Percentiles rank a stretch among this genome's conserved stretches.
Evolutionary conservation across 2,329 filamentous ascomycete species (phyloP).

Genomic region (Teratosphaeria gauchensis): DNA sequence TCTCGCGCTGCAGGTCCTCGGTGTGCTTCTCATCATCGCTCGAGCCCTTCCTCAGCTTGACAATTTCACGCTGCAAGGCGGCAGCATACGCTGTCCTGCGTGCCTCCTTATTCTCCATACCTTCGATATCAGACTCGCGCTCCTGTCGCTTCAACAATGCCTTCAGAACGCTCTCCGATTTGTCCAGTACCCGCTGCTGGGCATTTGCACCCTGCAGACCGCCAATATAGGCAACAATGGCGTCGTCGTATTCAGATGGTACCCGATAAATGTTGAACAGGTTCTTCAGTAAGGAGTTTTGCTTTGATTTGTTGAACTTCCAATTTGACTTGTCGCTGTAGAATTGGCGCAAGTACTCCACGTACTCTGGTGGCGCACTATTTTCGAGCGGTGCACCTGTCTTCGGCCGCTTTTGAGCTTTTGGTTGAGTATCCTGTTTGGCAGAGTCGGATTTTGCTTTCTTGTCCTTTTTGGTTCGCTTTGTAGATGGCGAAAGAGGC

Average conservation of each 20-base stretch:
- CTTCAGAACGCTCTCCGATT: constrained; percentile 53
- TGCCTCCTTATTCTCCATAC: constrained; percentile 27
- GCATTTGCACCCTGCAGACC: constrained; percentile 56
- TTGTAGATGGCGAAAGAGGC: neutral
- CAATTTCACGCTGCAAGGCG: constrained; percentile 27
- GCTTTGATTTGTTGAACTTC: constrained; percentile 96
- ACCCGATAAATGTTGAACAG: constrained; percentile 63
- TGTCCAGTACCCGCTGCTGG: constrained; percentile 53
- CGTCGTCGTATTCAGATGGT: constrained; percentile 57
- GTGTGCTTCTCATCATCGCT: constrained; percentile 27
- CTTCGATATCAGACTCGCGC: constrained; percentile 36
- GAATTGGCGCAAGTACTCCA: constrained; percentile 71
- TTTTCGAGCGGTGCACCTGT: neutral
- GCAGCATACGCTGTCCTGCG: constrained; percentile 28
- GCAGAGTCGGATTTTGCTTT: neutral
- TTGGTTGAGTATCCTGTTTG: neutral
- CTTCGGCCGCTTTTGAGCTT: neutral
- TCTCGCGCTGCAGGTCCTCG: constrained; percentile 25
- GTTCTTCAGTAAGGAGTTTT: constrained; percentile 76
- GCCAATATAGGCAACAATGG: constrained; percentile 67
- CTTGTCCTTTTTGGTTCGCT: constrained; percentile 7
- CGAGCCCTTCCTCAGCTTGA: constrained; percentile 11
- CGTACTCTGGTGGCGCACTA: constrained; percentile 43
- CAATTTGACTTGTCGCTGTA: constrained; percentile 59
- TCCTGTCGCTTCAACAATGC: constrained; percentile 46